Conservation (phyloP, 2,329 filamentous ascomycete species). For the Sclerotinia spermophila region DNA sequence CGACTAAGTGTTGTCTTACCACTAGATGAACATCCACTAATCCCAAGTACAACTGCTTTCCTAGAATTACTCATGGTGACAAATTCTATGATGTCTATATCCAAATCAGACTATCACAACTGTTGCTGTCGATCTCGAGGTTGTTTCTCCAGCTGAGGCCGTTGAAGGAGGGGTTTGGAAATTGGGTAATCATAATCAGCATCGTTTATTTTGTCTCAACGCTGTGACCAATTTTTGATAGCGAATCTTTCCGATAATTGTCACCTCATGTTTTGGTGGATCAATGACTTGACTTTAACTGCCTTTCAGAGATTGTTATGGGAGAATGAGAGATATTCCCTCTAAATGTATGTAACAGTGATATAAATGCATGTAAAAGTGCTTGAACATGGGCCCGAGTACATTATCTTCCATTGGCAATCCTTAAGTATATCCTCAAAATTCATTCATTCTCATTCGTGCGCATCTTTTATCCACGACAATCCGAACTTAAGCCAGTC, state of each 20-base stretch:
- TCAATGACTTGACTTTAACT: neutral
- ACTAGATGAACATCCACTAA: conserved; percentile 87
- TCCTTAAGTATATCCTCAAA: neutral
- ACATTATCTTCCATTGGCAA: neutral
- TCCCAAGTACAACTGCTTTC: conserved; percentile 61
- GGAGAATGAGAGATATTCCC: neutral
- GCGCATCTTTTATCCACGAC: neutral
- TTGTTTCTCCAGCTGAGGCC: neutral
- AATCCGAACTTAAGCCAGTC: conserved; percentile 8
- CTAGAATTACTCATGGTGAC: conserved; percentile 20
- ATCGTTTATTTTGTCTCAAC: neutral
- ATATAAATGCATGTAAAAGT: neutral
- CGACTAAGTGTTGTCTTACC: conserved; percentile 93
- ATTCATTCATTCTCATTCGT: neutral
- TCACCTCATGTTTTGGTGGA: conserved; percentile 4
- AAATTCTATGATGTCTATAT: too few species aligned
- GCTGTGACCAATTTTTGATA: conserved; percentile 1
- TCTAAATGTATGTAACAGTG: neutral
- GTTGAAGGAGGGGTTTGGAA: neutral
- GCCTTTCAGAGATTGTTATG: neutral
- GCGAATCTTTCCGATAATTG: conserved; percentile 3
- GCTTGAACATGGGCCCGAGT: neutral
- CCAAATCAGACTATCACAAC: neutral
- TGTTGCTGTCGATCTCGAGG: neutral
- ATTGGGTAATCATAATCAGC: neutral